Percentiles rank a stretch among this genome's conserved stretches.
phyloP scores from a whole-genome alignment of 129 eudicot genomes.

The Tanacetum coccineum region DNA sequence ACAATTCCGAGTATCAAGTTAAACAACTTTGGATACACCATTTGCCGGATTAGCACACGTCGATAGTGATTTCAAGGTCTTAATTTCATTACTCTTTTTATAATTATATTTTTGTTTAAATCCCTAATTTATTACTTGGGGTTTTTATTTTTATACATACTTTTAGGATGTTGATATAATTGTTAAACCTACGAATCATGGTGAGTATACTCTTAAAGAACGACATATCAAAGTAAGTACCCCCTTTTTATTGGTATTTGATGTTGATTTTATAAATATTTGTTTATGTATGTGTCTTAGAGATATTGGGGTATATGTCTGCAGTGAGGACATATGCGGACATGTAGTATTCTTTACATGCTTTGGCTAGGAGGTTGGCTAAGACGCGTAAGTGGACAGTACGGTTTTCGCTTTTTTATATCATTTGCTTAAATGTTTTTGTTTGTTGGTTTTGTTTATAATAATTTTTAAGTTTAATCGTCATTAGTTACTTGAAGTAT shows the following conservation, averaged over 20 bases:
- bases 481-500: too few relatives aligned
- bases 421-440: neutral
- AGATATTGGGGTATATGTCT: conserved; percentile 70
- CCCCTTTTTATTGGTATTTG: neutral
- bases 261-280: too few relatives aligned
- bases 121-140: too few relatives aligned
- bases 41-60: conserved; percentile 93
- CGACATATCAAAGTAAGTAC: conserved; percentile 80
- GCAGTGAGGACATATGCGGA: conserved; percentile 80
- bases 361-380: conserved; percentile 77
- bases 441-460: neutral
- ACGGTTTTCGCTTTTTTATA: conserved; percentile 5
- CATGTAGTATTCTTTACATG: conserved; percentile 87
- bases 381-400: conserved; percentile 98
- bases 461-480: too few relatives aligned
- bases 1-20: too few relatives aligned
- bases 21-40: too few relatives aligned
- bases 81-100: neutral
- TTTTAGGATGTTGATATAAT: conserved; percentile 89
- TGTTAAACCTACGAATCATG: conserved; percentile 89
- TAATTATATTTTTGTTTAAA: neutral
- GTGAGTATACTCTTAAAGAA: conserved; percentile 82
- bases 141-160: conserved; percentile 20
- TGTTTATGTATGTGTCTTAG: conserved; percentile 25
- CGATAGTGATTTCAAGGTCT: conserved; percentile 92